Evolutionary conservation across 164 flowering plant species (phyloP).

Genomic region (Chloranthus sessilifolius): DNA sequence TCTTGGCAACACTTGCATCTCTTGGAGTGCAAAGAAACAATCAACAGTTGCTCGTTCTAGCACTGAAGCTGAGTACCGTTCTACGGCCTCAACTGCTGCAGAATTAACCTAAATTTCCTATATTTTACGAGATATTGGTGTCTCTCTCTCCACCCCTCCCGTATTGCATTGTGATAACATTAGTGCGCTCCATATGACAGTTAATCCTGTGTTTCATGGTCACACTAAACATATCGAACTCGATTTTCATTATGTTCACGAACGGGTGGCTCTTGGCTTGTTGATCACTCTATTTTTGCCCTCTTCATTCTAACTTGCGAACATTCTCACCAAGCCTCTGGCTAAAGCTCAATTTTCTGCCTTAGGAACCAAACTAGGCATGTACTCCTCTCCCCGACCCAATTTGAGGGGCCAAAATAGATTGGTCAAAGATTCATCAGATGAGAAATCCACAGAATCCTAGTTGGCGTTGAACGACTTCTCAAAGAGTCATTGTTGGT

Average conservation of each 20-base stretch:
- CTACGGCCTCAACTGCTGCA: neutral
- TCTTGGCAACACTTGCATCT: neutral
- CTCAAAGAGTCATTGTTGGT: no score
- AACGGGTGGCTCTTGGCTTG: no score
- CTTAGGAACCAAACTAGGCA: no score
- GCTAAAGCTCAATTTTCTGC: no score
- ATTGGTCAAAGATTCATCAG: no score
- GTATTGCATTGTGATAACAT: neutral
- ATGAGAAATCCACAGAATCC: no score
- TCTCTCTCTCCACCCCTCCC: neutral
- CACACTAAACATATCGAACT: neutral
- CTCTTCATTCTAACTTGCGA: no score
- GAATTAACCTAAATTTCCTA: neutral
- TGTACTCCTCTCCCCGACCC: no score
- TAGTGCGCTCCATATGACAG: neutral
- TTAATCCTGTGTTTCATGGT: neutral
- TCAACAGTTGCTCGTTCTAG: neutral
- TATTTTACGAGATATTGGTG: neutral
- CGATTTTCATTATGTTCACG: neutral
- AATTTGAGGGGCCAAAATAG: no score
- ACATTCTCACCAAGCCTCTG: no score
- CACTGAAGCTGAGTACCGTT: neutral
- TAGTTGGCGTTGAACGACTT: no score
- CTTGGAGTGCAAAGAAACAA: neutral
- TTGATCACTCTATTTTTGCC: no score